Base-by-base conservation (phyloP, 2,329 filamentous ascomycete genomes). In the Lecanicillium sp. region DNA sequence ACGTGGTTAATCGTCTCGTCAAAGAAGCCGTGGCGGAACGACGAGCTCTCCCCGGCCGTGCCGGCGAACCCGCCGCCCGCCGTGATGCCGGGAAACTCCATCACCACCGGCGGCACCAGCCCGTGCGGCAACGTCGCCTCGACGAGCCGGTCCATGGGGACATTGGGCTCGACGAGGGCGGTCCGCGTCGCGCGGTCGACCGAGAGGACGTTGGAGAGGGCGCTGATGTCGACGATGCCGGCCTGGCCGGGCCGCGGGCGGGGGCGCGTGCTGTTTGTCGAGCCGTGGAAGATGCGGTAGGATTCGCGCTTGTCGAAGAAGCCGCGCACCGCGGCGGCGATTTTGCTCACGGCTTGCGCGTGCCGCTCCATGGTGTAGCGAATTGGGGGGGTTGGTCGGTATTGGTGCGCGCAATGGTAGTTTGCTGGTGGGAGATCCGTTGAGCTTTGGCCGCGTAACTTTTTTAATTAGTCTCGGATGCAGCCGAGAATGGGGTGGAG, bases 31-130 rank as follows among this genome's bases (percentile, higher is more conserved):
- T 84, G 73, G 43, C 71, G 70, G 61, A 86, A 87, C 14, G 72
- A 78, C 46, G 71, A 77, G 60, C 77, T 82, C 64, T 87, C 83
- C 18, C 81, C 82, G 0, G 79, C 77, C 0, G 80, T 84, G 9
- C 82, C 82, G 1, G 81, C 77, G 55, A 76, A 86, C 4, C 80
- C 81, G 29, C 83, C 82, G 17, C 82, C 82, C 2, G 77, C 79
- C 0, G 82, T 87, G 57, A 87, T 87, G 25, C 81, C 82, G 0
- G 81, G 81, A 49, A 86, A 87, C 56, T 86, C 82, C 77, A 84
- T 84, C 17, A 86, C 80, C 3, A 87, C 77, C 3, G 79, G 80
- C 0, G 82, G 81, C 3, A 86, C 69, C 3, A 86, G 68, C 18
- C 77, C 77, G 51, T 82, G 65, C n/a, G 64, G 64, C 29, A 87